phyloP scores from a whole-genome alignment of 352 stramenopile genomes.

The Globisporangium barbulae region DNA sequence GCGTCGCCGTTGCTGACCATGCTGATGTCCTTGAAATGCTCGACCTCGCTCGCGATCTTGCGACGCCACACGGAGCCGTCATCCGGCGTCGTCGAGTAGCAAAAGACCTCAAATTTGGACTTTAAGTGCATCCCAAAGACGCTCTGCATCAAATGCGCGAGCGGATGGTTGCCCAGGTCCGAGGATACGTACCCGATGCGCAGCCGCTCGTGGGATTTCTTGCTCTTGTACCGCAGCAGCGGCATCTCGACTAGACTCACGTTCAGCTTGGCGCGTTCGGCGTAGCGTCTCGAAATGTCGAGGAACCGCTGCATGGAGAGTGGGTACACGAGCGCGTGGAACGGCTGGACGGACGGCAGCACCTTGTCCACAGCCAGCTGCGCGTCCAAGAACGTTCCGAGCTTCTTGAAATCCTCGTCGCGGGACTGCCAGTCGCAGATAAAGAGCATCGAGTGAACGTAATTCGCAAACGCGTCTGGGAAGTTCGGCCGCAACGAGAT shows the following conservation, averaged over 20 bases:
- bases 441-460: constrained; percentile 90
- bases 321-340: constrained; percentile 91
- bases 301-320: constrained; percentile 74
- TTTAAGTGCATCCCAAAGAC: constrained; percentile 90
- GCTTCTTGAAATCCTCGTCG: constrained; percentile 68
- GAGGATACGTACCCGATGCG: constrained; percentile 89
- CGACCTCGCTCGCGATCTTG: constrained; percentile 79
- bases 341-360: constrained; percentile 90
- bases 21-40: constrained; percentile 89
- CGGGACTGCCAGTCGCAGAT: constrained; percentile 91
- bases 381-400: constrained; percentile 27
- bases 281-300: constrained; percentile 74
- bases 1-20: constrained; percentile 59
- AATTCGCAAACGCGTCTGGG: constrained; percentile 90
- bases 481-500: constrained; percentile 89
- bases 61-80: constrained; percentile 81
- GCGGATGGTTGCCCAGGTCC: constrained; percentile 90
- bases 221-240: constrained; percentile 63
- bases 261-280: constrained; percentile 83
- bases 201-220: constrained; percentile 61
- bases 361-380: constrained; percentile 22
- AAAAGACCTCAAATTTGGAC: constrained; percentile 88
- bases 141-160: constrained; percentile 90
- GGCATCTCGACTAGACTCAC: constrained; percentile 84
- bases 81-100: constrained; percentile 79